Conservation (phyloP, 345 rosid genomes). For the Angophora floribunda region DNA sequence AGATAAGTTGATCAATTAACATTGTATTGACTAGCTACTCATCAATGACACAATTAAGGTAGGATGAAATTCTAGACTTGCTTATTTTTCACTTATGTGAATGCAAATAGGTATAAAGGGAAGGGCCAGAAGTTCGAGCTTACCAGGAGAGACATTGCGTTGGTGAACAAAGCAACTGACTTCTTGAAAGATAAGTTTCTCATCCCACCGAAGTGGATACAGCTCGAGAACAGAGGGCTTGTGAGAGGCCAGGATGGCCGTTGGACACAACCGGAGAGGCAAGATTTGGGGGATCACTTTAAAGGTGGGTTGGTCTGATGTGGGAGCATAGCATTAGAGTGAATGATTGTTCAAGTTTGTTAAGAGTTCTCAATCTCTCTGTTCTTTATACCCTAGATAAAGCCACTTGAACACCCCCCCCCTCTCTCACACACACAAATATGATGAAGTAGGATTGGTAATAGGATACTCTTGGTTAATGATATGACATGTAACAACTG, state of each 20-base stretch:
- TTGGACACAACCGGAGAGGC: conserved; percentile 1
- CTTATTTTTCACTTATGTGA: not conserved
- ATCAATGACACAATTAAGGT: not conserved
- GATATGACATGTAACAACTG: not conserved
- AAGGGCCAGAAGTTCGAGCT: conserved; percentile 2
- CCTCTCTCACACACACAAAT: not conserved
- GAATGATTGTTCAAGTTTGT: not conserved
- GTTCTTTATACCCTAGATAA: not conserved
- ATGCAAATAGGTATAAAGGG: not conserved
- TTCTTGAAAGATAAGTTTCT: conserved; percentile 3
- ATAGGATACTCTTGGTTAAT: not conserved
- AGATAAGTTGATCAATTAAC: not conserved
- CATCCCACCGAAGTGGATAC: conserved; percentile 8
- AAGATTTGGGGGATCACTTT: not conserved
- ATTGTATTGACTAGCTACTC: not conserved
- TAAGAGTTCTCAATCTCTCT: not conserved
- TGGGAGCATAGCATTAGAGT: not conserved
- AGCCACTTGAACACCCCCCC: not conserved
- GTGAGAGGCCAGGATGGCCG: not conserved
- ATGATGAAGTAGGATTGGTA: not conserved
- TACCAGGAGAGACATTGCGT: conserved; percentile 7
- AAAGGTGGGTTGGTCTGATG: not conserved
- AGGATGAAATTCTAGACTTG: not conserved
- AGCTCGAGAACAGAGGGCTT: conserved; percentile 6
- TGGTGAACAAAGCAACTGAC: conserved; percentile 8